These are phyloP conservation scores for Monotropa hypopitys DNA, from an alignment of 179 eudicot genomes.

Conservation along the genomic window DNA sequence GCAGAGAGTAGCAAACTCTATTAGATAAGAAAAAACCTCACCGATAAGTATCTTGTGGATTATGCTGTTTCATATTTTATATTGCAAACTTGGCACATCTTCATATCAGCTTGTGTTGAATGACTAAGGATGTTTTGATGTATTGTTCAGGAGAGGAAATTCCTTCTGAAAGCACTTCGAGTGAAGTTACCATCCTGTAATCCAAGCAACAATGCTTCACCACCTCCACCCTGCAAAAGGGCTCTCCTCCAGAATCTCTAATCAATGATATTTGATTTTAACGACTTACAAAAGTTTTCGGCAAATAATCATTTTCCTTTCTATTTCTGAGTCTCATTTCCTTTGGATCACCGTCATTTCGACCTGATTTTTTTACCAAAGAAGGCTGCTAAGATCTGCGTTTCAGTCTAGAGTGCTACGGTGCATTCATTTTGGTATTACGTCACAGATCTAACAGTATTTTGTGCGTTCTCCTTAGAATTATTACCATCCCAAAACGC, in stretches of 20 bases:
- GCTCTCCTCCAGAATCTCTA: conserved; percentile 80
- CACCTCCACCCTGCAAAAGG: conserved; percentile 77
- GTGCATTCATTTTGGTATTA: conserved; percentile 26
- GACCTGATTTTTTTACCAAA: conserved; percentile 28
- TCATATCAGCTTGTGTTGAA: background rate
- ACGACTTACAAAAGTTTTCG: conserved; percentile 13
- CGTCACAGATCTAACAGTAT: conserved; percentile 20
- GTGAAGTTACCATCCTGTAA: conserved; percentile 46
- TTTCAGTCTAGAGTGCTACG: conserved; percentile 34
- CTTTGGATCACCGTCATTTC: conserved; percentile 46
- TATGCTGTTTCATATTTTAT: background rate
- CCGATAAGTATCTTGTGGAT: no score
- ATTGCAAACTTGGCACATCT: background rate
- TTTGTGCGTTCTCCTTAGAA: conserved; percentile 23
- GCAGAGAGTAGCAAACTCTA: background rate
- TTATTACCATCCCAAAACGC: conserved; percentile 11
- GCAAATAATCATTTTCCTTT: conserved; percentile 17
- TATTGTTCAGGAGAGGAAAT: conserved; percentile 69
- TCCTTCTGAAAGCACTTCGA: conserved; percentile 72
- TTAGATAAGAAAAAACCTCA: background rate
- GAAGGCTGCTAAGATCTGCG: conserved; percentile 52
- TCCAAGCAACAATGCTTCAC: conserved; percentile 33
- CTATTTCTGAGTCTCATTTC: conserved; percentile 14
- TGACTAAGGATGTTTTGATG: conserved; percentile 8
- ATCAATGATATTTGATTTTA: conserved; percentile 16